These are phyloP conservation scores for Durotheca rogersii DNA, from an alignment of 495 filamentous ascomycete species.

Conservation along the genomic window DNA sequence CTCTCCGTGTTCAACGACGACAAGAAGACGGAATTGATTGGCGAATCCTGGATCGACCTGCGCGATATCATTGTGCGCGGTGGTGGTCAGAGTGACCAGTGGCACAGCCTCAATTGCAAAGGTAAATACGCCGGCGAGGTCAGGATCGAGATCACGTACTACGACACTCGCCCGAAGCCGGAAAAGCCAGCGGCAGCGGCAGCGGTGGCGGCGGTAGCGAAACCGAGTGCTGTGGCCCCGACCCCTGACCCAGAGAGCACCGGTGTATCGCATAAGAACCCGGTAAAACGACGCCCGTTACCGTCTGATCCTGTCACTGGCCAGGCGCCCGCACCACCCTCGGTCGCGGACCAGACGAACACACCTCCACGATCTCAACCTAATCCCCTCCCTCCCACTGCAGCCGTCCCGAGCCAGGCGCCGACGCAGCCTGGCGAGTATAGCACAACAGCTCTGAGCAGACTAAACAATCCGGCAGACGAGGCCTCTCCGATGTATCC, in stretches of 20 bases:
- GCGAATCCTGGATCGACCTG: slow-evolving; percentile 85
- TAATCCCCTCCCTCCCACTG: slow-evolving; percentile 34
- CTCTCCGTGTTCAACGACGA: slow-evolving; percentile 97
- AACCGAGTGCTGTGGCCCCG: slow-evolving; percentile 47
- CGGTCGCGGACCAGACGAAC: slow-evolving; percentile 41
- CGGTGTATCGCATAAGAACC: slow-evolving; percentile 41
- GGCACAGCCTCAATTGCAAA: slow-evolving; percentile 82
- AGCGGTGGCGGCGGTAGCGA: slow-evolving; percentile 34
- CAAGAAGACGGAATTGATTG: slow-evolving; percentile 92
- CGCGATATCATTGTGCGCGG: slow-evolving; percentile 78
- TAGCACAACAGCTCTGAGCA: slow-evolving; percentile 36
- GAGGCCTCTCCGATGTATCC: slow-evolving; percentile 32
- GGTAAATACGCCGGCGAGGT: slow-evolving; percentile 96
- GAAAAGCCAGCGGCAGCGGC: slow-evolving; percentile 59
- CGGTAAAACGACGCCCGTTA: slow-evolving; percentile 74
- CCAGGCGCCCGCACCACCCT: slow-evolving; percentile 42
- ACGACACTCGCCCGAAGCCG: slow-evolving; percentile 81
- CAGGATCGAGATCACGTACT: slow-evolving; percentile 93
- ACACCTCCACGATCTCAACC: slow-evolving; percentile 45
- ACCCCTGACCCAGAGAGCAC: slow-evolving; percentile 33
- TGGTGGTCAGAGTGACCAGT: slow-evolving; percentile 87
- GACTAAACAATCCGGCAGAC: slow-evolving; percentile 38
- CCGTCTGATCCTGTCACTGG: slow-evolving; percentile 68
- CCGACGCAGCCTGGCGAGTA: slow-evolving; percentile 49
- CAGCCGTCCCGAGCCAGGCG: slow-evolving; percentile 41